A percentile compares a stretch with the other conserved stretches of the same genome.
phyloP scores from a whole-genome alignment of 768 basidiomycete species.

The Rhizopogon vinicolor region DNA sequence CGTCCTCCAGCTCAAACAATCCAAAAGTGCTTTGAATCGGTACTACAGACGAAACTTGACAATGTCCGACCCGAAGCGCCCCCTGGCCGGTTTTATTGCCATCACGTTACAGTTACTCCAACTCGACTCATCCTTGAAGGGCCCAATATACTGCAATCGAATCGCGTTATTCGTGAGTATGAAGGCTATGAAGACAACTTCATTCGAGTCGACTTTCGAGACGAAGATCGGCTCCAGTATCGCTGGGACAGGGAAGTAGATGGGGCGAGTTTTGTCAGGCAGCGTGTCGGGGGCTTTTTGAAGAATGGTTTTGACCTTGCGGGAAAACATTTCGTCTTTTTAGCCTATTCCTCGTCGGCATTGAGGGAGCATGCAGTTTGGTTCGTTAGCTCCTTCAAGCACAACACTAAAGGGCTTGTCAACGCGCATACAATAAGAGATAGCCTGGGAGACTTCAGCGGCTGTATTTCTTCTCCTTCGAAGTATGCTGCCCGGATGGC shows the following conservation, averaged over 20 bases:
- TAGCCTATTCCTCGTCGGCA: slow-evolving; percentile 79
- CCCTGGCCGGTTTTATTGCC: slow-evolving; percentile 53
- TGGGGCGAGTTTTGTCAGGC: slow-evolving; percentile 46
- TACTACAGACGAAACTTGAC: slow-evolving; percentile 16
- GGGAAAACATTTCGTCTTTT: slow-evolving; percentile 70
- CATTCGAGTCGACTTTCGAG: slow-evolving; percentile 79
- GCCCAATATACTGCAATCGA: slow-evolving; percentile 71
- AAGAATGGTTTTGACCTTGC: slow-evolving; percentile 66
- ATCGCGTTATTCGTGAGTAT: slow-evolving; percentile 73
- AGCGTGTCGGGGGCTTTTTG: slow-evolving; percentile 55
- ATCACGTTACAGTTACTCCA: slow-evolving; percentile 74
- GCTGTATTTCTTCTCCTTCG: slow-evolving; percentile 56
- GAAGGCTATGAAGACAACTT: slow-evolving; percentile 60
- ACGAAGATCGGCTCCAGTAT: slow-evolving; percentile 75
- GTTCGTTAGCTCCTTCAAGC: slow-evolving; percentile 66
- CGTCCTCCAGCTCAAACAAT: slow-evolving; percentile 40
- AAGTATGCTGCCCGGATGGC: slow-evolving; percentile 81
- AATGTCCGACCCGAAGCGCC: slow-evolving; percentile 20
- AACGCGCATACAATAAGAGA: slow-evolving; percentile 56
- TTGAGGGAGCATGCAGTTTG: slow-evolving; percentile 79
- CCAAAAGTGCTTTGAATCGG: slow-evolving; percentile 40
- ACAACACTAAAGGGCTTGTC: slow-evolving; percentile 39
- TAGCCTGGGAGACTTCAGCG: slow-evolving; percentile 64
- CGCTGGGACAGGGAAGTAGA: slow-evolving; percentile 69
- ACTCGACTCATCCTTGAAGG: slow-evolving; percentile 73